Conservation (phyloP, 352 stramenopile genomes). For the Globisporangium cederbergense region DNA sequence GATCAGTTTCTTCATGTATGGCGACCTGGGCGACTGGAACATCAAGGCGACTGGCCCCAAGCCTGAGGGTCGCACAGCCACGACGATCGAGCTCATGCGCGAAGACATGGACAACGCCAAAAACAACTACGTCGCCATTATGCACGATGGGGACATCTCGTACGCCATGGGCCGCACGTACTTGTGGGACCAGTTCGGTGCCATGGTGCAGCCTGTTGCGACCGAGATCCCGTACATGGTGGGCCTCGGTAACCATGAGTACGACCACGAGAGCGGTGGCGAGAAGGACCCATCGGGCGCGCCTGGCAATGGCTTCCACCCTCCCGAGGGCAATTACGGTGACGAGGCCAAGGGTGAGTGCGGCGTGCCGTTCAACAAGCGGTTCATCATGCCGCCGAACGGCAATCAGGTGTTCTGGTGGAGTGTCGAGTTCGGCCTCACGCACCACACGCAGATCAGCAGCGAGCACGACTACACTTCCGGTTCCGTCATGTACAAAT, state of each 20-base stretch:
- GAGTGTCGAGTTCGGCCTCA: conserved; percentile 83
- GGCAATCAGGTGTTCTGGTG: conserved; percentile 80
- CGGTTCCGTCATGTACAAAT: conserved; percentile 86
- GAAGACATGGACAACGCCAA: conserved; percentile 18
- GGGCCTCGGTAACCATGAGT: conserved; percentile 52
- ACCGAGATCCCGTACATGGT: conserved; percentile 66
- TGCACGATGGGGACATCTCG: conserved; percentile 74
- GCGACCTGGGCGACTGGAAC: conserved; percentile 53
- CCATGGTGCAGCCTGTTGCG: conserved; percentile 61
- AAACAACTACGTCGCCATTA: conserved; percentile 40
- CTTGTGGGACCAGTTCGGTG: conserved; percentile 71
- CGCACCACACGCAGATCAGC: conserved; percentile 91
- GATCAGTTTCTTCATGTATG: conserved; percentile 64
- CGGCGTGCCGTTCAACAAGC: conserved; percentile 59
- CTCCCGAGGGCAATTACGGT: conserved; percentile 57
- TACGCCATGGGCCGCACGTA: conserved; percentile 55
- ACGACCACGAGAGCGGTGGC: conserved; percentile 49
- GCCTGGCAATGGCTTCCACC: conserved; percentile 42
- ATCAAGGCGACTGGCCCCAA: conserved; percentile 3
- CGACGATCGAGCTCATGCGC: conserved; percentile 28
- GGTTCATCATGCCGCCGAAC: conserved; percentile 52
- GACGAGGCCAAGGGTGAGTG: conserved; percentile 59
- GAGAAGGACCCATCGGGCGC: conserved; percentile 48
- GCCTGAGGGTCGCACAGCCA: conserved; percentile 22
- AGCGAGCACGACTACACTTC: conserved; percentile 87